These are phyloP conservation scores for Tylopilus subfusipes DNA, from an alignment of 768 basidiomycete genomes.

Conservation along the genomic window DNA sequence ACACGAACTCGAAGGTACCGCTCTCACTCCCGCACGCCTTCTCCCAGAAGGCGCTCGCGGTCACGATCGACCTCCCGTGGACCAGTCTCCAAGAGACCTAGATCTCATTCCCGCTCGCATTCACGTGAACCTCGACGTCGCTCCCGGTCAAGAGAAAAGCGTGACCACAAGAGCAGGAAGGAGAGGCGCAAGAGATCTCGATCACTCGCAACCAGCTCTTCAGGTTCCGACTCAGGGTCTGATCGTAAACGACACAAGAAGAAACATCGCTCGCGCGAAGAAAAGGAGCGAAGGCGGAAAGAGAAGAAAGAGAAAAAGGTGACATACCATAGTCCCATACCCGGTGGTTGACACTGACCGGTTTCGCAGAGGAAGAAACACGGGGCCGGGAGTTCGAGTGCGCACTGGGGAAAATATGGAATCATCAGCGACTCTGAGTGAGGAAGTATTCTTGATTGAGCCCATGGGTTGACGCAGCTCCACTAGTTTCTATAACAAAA, in stretches of 20 bases:
- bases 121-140: slow-evolving; percentile 26
- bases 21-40: slow-evolving; percentile 24
- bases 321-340: slow-evolving; percentile 14
- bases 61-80: slow-evolving; percentile 27
- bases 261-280: slow-evolving; percentile 42
- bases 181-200: slow-evolving; percentile 33
- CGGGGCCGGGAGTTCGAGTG: slow-evolving; percentile 41
- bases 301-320: slow-evolving; percentile 74
- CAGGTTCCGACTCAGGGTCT: slow-evolving; percentile 31
- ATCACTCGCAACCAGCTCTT: slow-evolving; percentile 42
- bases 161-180: slow-evolving; percentile 21
- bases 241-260: slow-evolving; percentile 41
- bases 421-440: slow-evolving; percentile 84
- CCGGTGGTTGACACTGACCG: neutral
- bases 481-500: slow-evolving; percentile 73
- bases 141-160: slow-evolving; percentile 36
- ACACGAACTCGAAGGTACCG: slow-evolving; percentile 4
- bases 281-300: slow-evolving; percentile 52
- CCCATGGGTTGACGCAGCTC: slow-evolving; percentile 12
- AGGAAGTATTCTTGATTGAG: slow-evolving; percentile 25
- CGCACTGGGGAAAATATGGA: slow-evolving; percentile 89
- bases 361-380: slow-evolving; percentile 54
- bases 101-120: slow-evolving; percentile 26
- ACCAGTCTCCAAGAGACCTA: slow-evolving; percentile 11
- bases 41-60: slow-evolving; percentile 20